These are phyloP conservation scores for Phialocephala sp. DNA, from an alignment of 2,329 filamentous ascomycete species.

Conservation along the genomic window DNA sequence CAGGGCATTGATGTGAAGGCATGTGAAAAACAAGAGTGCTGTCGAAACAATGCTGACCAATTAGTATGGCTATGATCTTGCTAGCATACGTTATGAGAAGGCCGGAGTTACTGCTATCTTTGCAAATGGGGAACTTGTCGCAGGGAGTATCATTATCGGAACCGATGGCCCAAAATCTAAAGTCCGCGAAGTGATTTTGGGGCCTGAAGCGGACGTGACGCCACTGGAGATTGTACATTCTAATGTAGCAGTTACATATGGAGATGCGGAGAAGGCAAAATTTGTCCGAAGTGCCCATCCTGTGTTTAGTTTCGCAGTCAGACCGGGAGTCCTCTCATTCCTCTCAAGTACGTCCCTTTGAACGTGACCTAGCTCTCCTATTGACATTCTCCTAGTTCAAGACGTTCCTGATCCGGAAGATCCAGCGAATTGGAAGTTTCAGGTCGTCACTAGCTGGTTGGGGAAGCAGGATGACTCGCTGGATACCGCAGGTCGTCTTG, in stretches of 20 bases:
- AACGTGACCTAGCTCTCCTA: not conserved
- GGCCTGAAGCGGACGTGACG: constrained; percentile 29
- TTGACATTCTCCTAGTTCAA: constrained; percentile 13
- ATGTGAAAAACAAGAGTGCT: constrained; percentile 11
- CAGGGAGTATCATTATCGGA: constrained; percentile 21
- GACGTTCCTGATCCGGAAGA: constrained; percentile 11
- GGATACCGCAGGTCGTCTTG: constrained; percentile 10
- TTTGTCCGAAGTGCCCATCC: constrained; percentile 23
- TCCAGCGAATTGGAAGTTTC: constrained; percentile 17
- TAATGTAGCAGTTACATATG: constrained; percentile 23
- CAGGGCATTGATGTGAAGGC: constrained; percentile 28
- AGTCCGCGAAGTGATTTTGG: constrained; percentile 18
- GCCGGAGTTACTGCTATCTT: constrained; percentile 24
- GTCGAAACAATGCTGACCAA: constrained; percentile 21
- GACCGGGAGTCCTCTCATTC: constrained; percentile 18
- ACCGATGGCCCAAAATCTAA: constrained; percentile 25
- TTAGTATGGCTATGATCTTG: constrained; percentile 31
- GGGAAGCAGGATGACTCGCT: constrained; percentile 7
- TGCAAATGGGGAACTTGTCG: constrained; percentile 14
- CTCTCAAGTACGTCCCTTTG: too few relatives aligned
- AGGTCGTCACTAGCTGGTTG: constrained; percentile 15
- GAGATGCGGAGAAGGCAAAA: constrained; percentile 22
- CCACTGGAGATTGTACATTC: constrained; percentile 26
- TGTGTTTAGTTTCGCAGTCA: constrained; percentile 22
- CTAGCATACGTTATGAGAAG: constrained; percentile 16